Evolutionary conservation across 192 early-diverging fungal species (phyloP).

Genomic region (Backusella australiensis): DNA sequence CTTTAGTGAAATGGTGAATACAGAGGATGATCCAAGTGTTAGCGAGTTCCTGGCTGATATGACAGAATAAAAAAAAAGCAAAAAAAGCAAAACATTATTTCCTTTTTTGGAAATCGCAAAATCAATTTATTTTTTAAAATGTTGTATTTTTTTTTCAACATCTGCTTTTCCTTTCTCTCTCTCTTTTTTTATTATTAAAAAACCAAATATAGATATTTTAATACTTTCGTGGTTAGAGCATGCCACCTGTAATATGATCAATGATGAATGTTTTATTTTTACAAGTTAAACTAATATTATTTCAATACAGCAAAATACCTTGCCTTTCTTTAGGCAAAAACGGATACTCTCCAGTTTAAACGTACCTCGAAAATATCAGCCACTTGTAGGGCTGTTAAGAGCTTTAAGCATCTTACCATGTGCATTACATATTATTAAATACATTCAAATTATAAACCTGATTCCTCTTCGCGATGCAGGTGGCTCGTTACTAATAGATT

Average conservation of each 20-base stretch:
- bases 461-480: conserved; percentile 31
- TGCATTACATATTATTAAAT: conserved; percentile 24
- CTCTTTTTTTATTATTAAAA: neutral
- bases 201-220: neutral
- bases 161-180: neutral
- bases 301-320: neutral
- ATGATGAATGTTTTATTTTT: neutral
- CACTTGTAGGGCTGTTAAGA: neutral
- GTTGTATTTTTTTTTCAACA: neutral
- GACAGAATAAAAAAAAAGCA: conserved; percentile 14
- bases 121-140: neutral
- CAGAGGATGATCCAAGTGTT: conserved; percentile 22
- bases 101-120: neutral
- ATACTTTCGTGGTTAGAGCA: neutral
- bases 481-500: conserved; percentile 27
- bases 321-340: conserved; percentile 17
- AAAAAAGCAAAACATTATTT: neutral
- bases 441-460: conserved; percentile 19
- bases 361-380: conserved; percentile 11
- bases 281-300: neutral
- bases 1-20: conserved; percentile 37
- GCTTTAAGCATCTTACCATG: conserved; percentile 41
- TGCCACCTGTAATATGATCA: neutral
- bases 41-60: conserved; percentile 23
- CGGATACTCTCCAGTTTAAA: conserved; percentile 10